Base-by-base conservation (phyloP, 768 basidiomycete genomes). In the Russula ochroleuca region DNA sequence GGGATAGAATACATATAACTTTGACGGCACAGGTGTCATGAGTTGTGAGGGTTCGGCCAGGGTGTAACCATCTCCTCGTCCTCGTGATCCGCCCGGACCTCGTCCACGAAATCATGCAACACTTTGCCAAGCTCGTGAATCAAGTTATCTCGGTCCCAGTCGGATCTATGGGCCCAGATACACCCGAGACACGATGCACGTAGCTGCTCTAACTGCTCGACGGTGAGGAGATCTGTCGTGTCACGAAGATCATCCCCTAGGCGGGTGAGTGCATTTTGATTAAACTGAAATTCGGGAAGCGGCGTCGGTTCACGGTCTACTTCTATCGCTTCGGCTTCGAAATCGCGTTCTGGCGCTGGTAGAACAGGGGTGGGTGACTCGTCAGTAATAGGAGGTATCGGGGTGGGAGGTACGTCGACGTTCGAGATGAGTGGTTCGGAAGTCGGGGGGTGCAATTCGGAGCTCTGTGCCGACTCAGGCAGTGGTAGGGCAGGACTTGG, bases 141-240 rank as follows among this genome's bases (percentile, higher is more conserved):
- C 56, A 95, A 77, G 7, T 71, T 74, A 68, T 83, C 81, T 51
- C 95, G 80, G 70, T 97, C 83, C 97, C 97, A 99, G 38, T 89
- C 88, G 14, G 78, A 76, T 40, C 94, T 77, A 66, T 84, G 85
- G 33, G 84, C 78, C 95, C 95, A 99, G n/a, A 98, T 80, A 55
- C 78, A 78, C 47, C 85, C 84, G 28, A 94, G 82, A 69, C 86
- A 88, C 2, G 82, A 85, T 9, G 97, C 95, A 6, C 97, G 84
- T 7, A 99, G 80, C 74, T 98, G 94, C 72, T 98, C 97, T 7
- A 99, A 81, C 71, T 96, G 86, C 71, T 99, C 97, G 55, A 98
- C 80, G 28, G 79, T 90, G 48, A 98, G 77, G 0, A 71, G 72
- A 7, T 64, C 72, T 1, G 96, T 97, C 50, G 72, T 72, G 19